phyloP scores from a whole-genome alignment of 2,329 filamentous ascomycete genomes.

The Setomelanomma holmii region DNA sequence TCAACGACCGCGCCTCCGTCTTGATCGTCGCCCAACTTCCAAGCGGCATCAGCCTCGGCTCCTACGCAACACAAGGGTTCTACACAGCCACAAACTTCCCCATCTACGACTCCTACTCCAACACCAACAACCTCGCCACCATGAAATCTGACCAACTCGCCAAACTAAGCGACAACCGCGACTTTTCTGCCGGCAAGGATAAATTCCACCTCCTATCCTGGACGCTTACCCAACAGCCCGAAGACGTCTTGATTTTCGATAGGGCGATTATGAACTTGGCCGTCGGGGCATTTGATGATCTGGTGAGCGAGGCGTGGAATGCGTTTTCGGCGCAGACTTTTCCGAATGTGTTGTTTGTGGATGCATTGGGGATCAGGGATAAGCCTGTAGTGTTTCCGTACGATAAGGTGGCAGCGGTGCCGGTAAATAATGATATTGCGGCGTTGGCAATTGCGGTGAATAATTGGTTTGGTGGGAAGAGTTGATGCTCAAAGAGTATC shows the following conservation, averaged over 20 bases:
- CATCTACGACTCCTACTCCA: slow-evolving; percentile 45
- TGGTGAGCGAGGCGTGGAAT: slow-evolving; percentile 43
- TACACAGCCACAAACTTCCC: slow-evolving; percentile 44
- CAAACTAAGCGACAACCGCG: slow-evolving; percentile 43
- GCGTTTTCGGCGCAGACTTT: slow-evolving; percentile 43
- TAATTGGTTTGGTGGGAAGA: slow-evolving; percentile 41
- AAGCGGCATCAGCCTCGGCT: slow-evolving; percentile 32
- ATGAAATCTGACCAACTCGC: slow-evolving; percentile 50
- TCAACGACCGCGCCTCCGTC: slow-evolving; percentile 45
- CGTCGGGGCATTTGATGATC: slow-evolving; percentile 34
- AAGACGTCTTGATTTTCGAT: slow-evolving; percentile 43
- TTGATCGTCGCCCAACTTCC: slow-evolving; percentile 46
- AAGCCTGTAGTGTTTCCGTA: slow-evolving; percentile 41
- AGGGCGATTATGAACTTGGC: slow-evolving; percentile 46
- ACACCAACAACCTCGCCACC: slow-evolving; percentile 37
- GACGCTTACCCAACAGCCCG: slow-evolving; percentile 45
- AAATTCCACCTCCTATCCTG: slow-evolving; percentile 47
- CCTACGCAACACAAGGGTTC: slow-evolving; percentile 45
- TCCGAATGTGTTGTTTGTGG: slow-evolving; percentile 47
- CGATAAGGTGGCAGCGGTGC: slow-evolving; percentile 31
- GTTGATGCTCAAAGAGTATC: slow-evolving; percentile 31
- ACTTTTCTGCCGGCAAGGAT: slow-evolving; percentile 40
- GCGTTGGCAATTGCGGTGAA: slow-evolving; percentile 48
- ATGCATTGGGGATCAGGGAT: slow-evolving; percentile 42
- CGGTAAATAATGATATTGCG: slow-evolving; percentile 36